Conservation (phyloP, 2,329 filamentous ascomycete species). For the Hymenoscyphus infarciens region DNA sequence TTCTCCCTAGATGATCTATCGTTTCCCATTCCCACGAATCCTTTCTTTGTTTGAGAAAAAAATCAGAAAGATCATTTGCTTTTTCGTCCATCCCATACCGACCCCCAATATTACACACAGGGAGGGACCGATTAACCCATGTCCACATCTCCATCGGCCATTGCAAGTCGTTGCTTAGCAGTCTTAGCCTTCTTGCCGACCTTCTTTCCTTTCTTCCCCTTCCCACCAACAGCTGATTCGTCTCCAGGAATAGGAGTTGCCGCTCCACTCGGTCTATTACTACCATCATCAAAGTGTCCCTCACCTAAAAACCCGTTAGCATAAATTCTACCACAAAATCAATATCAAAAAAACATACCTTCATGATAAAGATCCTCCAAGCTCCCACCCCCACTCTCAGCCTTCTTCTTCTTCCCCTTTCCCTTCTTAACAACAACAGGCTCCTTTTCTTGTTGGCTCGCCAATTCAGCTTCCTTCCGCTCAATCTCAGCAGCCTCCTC, state of each 20-base stretch:
- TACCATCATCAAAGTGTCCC: constrained; percentile 88
- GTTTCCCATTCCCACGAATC: neutral
- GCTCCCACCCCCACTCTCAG: constrained; percentile 52
- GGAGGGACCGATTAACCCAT: constrained; percentile 18
- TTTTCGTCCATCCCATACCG: neutral
- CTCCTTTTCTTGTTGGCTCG: constrained; percentile 54
- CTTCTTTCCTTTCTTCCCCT: constrained; percentile 53
- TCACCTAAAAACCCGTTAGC: constrained; percentile 64
- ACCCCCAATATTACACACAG: neutral
- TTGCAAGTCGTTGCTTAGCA: constrained; percentile 63
- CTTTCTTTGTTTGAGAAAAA: neutral
- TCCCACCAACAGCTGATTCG: constrained; percentile 43
- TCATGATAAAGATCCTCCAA: constrained; percentile 99
- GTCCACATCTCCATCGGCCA: constrained; percentile 56
- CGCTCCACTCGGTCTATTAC: constrained; percentile 77
- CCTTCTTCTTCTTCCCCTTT: constrained; percentile 57
- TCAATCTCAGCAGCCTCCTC: constrained; percentile 94
- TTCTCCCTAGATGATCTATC: constrained; percentile 2
- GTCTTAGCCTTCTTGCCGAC: constrained; percentile 64
- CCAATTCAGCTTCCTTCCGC: constrained; percentile 81
- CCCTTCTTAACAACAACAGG: constrained; percentile 63
- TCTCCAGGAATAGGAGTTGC: constrained; percentile 65
- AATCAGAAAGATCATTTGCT: neutral
- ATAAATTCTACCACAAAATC: constrained; percentile 16
- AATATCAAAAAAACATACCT: constrained; percentile 58